These are phyloP conservation scores for Actinomucor elegans DNA, from an alignment of 371 early-diverging fungal genomes.

Conservation along the genomic window DNA sequence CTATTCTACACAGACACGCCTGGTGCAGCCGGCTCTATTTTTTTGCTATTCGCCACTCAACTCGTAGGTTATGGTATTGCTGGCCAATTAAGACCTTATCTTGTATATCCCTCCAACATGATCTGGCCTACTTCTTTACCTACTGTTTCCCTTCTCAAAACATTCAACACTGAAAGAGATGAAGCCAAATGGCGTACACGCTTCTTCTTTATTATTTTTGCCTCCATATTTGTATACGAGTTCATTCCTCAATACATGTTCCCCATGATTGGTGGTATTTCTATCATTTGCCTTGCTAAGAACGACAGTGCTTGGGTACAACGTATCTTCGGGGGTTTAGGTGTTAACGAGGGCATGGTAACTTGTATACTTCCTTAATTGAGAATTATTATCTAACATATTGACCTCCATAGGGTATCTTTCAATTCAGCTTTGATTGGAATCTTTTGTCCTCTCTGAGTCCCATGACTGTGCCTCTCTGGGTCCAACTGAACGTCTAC, in stretches of 20 bases:
- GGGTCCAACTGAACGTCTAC: slow-evolving; percentile 42
- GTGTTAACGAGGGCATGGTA: slow-evolving; percentile 50
- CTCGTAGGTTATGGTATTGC: slow-evolving; percentile 82
- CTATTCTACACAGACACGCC: slow-evolving; percentile 52
- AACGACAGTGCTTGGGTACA: slow-evolving; percentile 49
- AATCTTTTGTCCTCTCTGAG: slow-evolving; percentile 51
- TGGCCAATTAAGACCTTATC: slow-evolving; percentile 74
- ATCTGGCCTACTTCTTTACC: slow-evolving; percentile 85
- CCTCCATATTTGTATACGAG: slow-evolving; percentile 38
- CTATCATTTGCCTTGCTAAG: slow-evolving; percentile 44
- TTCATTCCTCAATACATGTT: slow-evolving; percentile 52
- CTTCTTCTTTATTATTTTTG: slow-evolving; percentile 53
- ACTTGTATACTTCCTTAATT: no score
- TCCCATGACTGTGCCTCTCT: slow-evolving; percentile 70
- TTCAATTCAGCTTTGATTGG: slow-evolving; percentile 56
- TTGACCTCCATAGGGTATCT: no score
- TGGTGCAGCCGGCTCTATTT: slow-evolving; percentile 43
- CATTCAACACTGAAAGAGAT: slow-evolving; percentile 64
- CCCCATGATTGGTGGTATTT: slow-evolving; percentile 50
- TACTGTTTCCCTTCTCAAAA: slow-evolving; percentile 70
- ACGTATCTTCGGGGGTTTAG: slow-evolving; percentile 49
- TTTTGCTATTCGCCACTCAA: slow-evolving; percentile 65
- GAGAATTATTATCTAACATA: no score
- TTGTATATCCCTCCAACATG: slow-evolving; percentile 84
- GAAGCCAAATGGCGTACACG: slow-evolving; percentile 64